Evolutionary conservation across 345 rosid genomes (phyloP).

Genomic region (Eutrema yunnanense): DNA sequence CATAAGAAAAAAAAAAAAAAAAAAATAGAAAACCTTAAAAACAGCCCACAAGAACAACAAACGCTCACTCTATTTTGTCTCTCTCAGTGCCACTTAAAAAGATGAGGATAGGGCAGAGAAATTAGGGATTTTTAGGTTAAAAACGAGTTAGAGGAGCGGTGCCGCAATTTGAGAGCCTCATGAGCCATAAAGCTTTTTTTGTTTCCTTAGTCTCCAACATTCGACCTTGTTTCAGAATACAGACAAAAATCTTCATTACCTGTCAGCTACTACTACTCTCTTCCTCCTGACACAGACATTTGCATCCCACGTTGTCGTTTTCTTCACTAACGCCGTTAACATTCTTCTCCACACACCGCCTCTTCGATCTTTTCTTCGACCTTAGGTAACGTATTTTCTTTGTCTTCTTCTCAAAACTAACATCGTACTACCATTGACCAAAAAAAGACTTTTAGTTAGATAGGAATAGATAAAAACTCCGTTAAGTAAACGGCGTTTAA

Average conservation of each 20-base stretch:
- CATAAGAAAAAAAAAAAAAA: background rate
- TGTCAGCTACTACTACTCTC: constrained; percentile 18
- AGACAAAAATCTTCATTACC: constrained; percentile 42
- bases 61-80: background rate
- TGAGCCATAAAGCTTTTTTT: constrained; percentile 35
- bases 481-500: constrained; percentile 16
- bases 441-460: background rate
- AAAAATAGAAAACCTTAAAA: background rate
- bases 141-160: constrained; percentile 46
- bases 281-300: constrained; percentile 14
- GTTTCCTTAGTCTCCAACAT: constrained; percentile 82
- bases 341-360: constrained; percentile 18
- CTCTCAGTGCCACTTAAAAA: constrained; percentile 4
- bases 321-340: constrained; percentile 24
- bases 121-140: constrained; percentile 16
- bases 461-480: constrained; percentile 1
- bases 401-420: constrained; percentile 12
- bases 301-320: constrained; percentile 31
- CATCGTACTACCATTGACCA: constrained; percentile 18
- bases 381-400: constrained; percentile 20
- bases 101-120: constrained; percentile 17
- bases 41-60: background rate
- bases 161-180: constrained; percentile 51
- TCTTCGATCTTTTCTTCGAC: constrained; percentile 14
- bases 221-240: constrained; percentile 50